Evolutionary conservation across 352 stramenopile species (phyloP), one percentile per base, ranked within the genome.

Genomic region (Phytophthora brassicae): DNA sequence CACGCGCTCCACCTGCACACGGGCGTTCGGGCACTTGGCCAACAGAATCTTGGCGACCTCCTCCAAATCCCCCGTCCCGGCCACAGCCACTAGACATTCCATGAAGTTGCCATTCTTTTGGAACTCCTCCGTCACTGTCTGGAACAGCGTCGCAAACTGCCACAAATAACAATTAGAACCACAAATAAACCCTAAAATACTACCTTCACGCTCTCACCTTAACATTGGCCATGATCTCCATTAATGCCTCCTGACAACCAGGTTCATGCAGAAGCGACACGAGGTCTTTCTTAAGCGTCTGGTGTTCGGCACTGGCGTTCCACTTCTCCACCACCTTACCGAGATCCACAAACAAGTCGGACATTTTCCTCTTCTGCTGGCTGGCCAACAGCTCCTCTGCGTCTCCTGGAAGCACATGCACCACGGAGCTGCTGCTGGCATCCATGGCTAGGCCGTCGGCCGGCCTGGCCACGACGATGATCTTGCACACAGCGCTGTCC

Each of bases 301-400:
- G 66, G 49, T 88, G 75, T 24, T 91, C 75, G 12, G 59, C 70
- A 36, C 50, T 74, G 7, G 80, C 75, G 28, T 83, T 67, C 84
- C 82, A 93, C 24, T 90, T 85, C 49, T 90, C 80, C 17, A 93
- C 63, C 13, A 93, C 60, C 28, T 89, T 88, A 48, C 79, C 81
- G n/a, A 93, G 49, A 41, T 93, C 84, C 20, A 89, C 73, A 56
- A 93, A 91, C 7, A 93, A 50, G 31, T 84, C 77, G 57, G 77
- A 74, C 64, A 87, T 81, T 49, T 87, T 81, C 31, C 75, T 83
- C 48, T 81, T 86, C 50, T 89, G 77, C 58, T 88, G 72, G 24
- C 59, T 78, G 4, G 69, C 75, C 36, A 89, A 64, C 41, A 80
- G 71, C 59, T 79, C 67, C 39, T 80, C 75, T 4, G 71, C 61